Conservation (phyloP, 2,329 filamentous ascomycete genomes). For the Botrytis deweyae region DNA sequence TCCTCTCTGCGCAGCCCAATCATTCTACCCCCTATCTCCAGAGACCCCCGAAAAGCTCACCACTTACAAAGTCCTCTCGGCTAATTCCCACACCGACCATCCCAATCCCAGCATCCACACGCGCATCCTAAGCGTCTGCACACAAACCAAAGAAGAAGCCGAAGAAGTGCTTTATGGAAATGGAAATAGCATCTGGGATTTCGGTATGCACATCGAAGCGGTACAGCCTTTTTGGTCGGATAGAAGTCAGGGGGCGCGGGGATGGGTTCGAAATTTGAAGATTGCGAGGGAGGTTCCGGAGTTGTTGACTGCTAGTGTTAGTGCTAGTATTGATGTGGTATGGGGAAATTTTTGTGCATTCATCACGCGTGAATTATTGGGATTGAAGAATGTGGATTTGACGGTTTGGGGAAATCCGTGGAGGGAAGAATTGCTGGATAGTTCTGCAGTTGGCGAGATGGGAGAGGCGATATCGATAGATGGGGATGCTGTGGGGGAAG, state of each 20-base stretch:
- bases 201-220: constrained; percentile 32
- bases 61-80: constrained; percentile 34
- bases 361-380: constrained; percentile 5
- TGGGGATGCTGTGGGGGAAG: background rate
- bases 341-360: constrained; percentile 30
- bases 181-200: constrained; percentile 30
- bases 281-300: constrained; percentile 31
- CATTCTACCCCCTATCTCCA: constrained; percentile 32
- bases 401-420: constrained; percentile 31
- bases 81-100: constrained; percentile 28
- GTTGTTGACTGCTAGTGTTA: background rate
- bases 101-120: constrained; percentile 26
- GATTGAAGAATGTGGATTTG: constrained; percentile 30
- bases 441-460: background rate
- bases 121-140: constrained; percentile 26
- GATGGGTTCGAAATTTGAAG: constrained; percentile 26
- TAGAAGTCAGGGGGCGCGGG: constrained; percentile 27
- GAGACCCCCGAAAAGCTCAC: constrained; percentile 23
- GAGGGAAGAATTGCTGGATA: background rate
- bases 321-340: constrained; percentile 13
- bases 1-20: constrained; percentile 23
- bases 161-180: constrained; percentile 32
- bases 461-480: background rate
- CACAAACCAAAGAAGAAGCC: constrained; percentile 30
- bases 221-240: constrained; percentile 31